Evolutionary conservation across 345 rosid species (phyloP), one percentile per base, ranked within the genome.

Genomic region (Barbarea vulgaris): DNA sequence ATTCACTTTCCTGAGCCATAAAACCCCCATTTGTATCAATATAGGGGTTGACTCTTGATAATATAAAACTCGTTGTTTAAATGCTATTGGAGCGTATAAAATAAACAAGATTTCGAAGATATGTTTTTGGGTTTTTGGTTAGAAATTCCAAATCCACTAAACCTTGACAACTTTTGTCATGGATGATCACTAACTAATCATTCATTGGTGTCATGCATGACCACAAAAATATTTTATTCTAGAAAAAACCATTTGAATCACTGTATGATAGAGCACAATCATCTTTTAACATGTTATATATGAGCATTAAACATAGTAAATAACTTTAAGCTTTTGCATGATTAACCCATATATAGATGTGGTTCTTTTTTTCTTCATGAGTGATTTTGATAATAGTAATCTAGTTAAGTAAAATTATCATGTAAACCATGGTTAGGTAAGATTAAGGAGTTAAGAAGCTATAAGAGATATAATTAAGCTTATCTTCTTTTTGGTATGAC

Each of bases 31-130:
- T 55, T 56, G 27, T 22, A 10, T 31, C 22, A 66, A 75, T 24
- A 37, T 67, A 59, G 28, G 33, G 39, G 74, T 75, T 68, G 69
- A 75, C 79, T 48, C 46, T 33, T 42, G 3, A 7, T 64, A 3
- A 30, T 44, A 46, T 30, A 27, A n/a, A 9, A 15, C 5, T 64
- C 17, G 48, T 59, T 28, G 31, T 41, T 48, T 59, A 14, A 58
- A 15, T 50, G 47, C 21, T 59, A 67, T 67, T 41, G 73, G 62
- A 67, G 67, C 41, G 21, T 66, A 6, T 36, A 13, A 48, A 53
- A 63, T 30, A 21, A 53, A 52, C 4, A 64, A 55, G 21, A 58
- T 74, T 48, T 33, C 42, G 33, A 65, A 66, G 72, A 75, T 67
- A 36, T 18, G 42, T 53, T 53, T 60, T 25, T 5, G 6, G 25